Base-by-base conservation (phyloP, 177 flowering plant species). In the Telopea speciosissima region DNA sequence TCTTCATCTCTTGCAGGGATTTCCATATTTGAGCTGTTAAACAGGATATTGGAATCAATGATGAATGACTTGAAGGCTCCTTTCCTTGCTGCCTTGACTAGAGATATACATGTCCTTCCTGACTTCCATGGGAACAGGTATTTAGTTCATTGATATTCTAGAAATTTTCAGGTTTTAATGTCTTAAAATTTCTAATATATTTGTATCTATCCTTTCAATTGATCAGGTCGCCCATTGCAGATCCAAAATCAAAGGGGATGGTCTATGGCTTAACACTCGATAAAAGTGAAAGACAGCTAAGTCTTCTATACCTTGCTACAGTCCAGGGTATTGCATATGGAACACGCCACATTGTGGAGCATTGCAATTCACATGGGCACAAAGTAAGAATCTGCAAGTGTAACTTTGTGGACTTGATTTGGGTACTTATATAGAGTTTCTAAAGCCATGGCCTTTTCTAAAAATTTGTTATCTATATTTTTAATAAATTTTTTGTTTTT, bases 41-140 rank as follows among this genome's bases (percentile, higher is more conserved):
- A 90, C 82, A 84, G 81, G 83, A 83, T 81, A 28, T 73, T 95
- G 66, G 93, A 90, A 77, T 70, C 83, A 36, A 79, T 87, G 83
- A 73, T 71, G 77, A 74, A 76, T 70, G 94, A 89, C 42, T 65
- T 54, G 74, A 83, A 86, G 19, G 73, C 77, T 74, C 93, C 93
- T 62, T 95, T 91, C 78, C 72, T 92, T 75, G 87, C 97, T 78
- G 86, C 97, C 77, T 82, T 95, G 85, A 91, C 97, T 31, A 74
- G 83, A 81, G 86, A 90, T 72, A 59, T 87, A 14, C 97, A 95
- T 80, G 82, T 95, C 31, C 92, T 92, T 74, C 97, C 99, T 17
- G 97, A 95, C 73, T 95, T 91, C 72, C 99, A 95, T 83, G 99
- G 99, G 69, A 95, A 95, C 77, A 88, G 97, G 97, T 89, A 73